A percentile compares a stretch with the other conserved stretches of the same genome.
Conservation (phyloP, 306 rosid genomes). For the Erythrophleum fordii region DNA sequence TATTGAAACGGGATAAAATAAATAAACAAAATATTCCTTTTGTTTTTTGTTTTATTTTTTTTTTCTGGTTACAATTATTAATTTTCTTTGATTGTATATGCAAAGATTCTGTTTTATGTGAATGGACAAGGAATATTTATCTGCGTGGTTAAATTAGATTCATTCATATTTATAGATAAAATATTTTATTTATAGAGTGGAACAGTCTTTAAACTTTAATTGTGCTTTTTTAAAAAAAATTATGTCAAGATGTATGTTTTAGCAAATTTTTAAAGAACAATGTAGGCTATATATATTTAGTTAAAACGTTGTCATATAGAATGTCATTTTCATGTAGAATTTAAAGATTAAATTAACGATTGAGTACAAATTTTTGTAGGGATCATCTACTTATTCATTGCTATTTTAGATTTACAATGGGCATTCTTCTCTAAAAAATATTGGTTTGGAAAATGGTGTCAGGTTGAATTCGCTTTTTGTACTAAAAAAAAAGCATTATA, state of each 20-base stretch:
- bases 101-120: neutral
- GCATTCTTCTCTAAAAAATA: too few relatives aligned
- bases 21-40: neutral
- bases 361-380: too few relatives aligned
- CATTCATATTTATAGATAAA: neutral
- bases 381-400: too few relatives aligned
- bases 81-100: neutral
- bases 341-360: too few relatives aligned
- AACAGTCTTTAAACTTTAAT: neutral
- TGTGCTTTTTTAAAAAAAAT: neutral
- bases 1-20: neutral
- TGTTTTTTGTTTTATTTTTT: neutral
- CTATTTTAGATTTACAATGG: too few relatives aligned
- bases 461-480: too few relatives aligned
- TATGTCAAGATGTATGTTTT: neutral
- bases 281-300: too few relatives aligned
- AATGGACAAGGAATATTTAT: neutral
- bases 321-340: too few relatives aligned
- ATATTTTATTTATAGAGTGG: neutral
- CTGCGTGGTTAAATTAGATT: slow-evolving; percentile 9
- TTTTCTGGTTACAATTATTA: neutral
- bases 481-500: too few relatives aligned
- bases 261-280: neutral
- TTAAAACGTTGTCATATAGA: too few relatives aligned
- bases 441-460: too few relatives aligned